These are phyloP conservation scores for Rubroboletus pulcherrimus DNA, from an alignment of 768 basidiomycete genomes.

Conservation along the genomic window DNA sequence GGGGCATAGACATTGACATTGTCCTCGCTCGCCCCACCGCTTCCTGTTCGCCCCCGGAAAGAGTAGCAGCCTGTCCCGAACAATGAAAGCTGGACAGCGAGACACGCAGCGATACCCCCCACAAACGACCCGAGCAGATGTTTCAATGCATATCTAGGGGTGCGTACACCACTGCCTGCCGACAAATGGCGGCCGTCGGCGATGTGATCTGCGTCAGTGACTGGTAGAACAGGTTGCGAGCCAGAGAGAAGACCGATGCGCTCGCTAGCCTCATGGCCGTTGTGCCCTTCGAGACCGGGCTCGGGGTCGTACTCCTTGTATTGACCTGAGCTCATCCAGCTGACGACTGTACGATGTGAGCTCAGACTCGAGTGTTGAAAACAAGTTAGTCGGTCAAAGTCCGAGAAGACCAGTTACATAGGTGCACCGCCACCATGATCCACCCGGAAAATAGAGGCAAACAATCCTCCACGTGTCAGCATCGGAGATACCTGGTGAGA, in stretches of 20 bases:
- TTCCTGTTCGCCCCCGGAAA: not conserved
- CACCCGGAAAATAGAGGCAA: no score
- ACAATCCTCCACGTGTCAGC: no score
- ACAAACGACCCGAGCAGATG: constrained; percentile 51
- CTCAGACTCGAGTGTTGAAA: not conserved
- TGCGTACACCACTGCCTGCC: constrained; percentile 16
- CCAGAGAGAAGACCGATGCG: constrained; percentile 37
- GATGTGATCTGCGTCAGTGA: constrained; percentile 10
- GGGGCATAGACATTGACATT: constrained; percentile 44
- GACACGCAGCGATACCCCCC: constrained; percentile 49
- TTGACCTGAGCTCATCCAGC: constrained; percentile 7
- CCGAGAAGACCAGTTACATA: not conserved
- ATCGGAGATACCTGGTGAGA: no score
- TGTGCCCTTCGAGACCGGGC: constrained; percentile 33
- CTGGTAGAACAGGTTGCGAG: constrained; percentile 10
- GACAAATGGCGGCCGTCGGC: not conserved
- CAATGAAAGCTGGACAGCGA: constrained; percentile 44
- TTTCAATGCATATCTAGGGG: constrained; percentile 11
- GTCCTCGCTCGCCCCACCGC: not conserved
- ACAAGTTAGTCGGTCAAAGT: not conserved
- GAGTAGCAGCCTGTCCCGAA: constrained; percentile 35
- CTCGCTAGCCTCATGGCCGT: constrained; percentile 20
- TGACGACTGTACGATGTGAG: not conserved
- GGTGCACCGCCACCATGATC: not conserved
- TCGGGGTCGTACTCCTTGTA: constrained; percentile 35